Base-by-base conservation (phyloP, 768 basidiomycete species). In the Sarcomyxa edulis region DNA sequence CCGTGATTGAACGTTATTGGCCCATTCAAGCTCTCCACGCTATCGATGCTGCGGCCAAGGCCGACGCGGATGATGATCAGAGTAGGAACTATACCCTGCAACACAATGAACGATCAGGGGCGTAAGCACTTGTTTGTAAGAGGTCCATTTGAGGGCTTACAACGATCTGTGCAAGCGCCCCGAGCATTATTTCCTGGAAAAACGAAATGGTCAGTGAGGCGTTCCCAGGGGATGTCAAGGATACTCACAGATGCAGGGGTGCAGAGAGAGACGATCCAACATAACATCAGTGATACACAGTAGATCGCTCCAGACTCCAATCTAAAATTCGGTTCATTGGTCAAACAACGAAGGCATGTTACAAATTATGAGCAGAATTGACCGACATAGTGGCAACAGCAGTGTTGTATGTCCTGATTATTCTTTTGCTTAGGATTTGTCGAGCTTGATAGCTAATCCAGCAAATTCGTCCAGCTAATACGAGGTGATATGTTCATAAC, bases 81-180 rank as follows among this genome's bases (percentile, higher is more conserved):
- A 3, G 61, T 63, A 15, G 60, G 59, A 22, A 55, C 59, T 32
- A 61, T 61, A 8, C 59, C 61, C 59, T 61, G 37, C n/a, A n/a
- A n/a, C n/a, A n/a, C n/a, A n/a, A n/a, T n/a, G 11, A 27, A n/a
- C 4, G 4, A 5, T 12, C 11, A 20, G 9, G 23, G 6, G 15
- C 9, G 7, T 19, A 15, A 6, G 9, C 20, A 12, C 6, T 4
- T 12, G 22, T 12, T 18, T 7, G 8, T 26, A 3, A 25, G 15
- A 14, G 12, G 21, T 21, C 15, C 14, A 18, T 6, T 9, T 7
- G 25, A 0, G 21, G 4, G 26, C 42, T 18, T 22, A 39, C 42
- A 19, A 44, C 38, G 7, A 44, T 23, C 24, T 44, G 43, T 27
- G 38, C 38, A n/a, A 44, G 24, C 12, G 38, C 38, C 6, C 33